Evolutionary conservation across 176 grass and related monocot genomes (phyloP).

Genomic region (Raddia guianensis): DNA sequence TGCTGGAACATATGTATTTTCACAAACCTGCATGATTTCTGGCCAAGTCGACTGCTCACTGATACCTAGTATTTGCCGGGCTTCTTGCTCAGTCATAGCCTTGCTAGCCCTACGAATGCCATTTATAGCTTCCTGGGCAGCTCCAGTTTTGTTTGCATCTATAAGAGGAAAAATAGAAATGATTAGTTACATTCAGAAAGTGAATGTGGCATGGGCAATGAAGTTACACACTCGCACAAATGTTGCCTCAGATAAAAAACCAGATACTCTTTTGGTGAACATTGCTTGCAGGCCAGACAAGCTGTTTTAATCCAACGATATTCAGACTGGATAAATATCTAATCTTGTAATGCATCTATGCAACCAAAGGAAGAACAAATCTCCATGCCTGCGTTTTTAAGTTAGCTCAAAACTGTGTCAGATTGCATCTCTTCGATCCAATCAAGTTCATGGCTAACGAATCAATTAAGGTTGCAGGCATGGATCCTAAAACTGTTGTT

Average conservation of each 20-base stretch:
- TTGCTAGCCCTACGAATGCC: constrained; percentile 77
- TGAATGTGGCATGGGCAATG: background rate
- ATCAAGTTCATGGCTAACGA: background rate
- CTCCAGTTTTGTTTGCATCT: constrained; percentile 91
- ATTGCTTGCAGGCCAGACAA: background rate
- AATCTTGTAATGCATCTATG: background rate
- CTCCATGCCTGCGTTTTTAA: background rate
- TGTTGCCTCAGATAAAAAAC: background rate
- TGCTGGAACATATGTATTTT: background rate
- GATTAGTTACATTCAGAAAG: background rate
- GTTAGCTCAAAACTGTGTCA: background rate
- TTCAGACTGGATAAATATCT: background rate
- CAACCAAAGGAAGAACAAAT: background rate
- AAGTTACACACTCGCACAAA: background rate
- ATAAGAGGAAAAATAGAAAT: constrained; percentile 1
- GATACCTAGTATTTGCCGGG: constrained; percentile 76
- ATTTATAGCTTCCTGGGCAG: constrained; percentile 75
- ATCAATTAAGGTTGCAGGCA: background rate
- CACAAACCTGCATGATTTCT: constrained; percentile 70
- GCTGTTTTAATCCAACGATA: background rate
- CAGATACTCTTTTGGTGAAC: background rate
- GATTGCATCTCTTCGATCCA: background rate
- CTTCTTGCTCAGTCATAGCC: constrained; percentile 86
- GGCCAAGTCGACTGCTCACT: constrained; percentile 68
- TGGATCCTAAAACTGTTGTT: background rate